Conservation (phyloP, 257 asterid species). For the Salvia hispanica region DNA sequence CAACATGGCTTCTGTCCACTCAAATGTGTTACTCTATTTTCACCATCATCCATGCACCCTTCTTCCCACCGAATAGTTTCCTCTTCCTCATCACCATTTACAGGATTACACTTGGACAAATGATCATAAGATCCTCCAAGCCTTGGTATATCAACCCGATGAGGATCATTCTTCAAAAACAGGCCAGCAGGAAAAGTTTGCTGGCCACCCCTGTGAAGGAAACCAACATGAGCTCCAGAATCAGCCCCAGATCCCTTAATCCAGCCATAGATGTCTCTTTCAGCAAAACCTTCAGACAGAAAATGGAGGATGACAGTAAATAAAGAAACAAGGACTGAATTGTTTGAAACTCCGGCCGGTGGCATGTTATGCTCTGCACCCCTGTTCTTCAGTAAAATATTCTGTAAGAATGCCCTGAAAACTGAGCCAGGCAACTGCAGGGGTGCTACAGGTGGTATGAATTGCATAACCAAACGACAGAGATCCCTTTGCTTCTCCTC, state of each 20-base stretch:
- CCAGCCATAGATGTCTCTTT: constrained; percentile 68
- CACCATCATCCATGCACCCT: constrained; percentile 86
- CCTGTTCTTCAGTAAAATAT: constrained; percentile 82
- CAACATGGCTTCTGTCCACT: constrained; percentile 86
- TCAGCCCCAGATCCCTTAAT: constrained; percentile 59
- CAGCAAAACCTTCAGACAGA: constrained; percentile 78
- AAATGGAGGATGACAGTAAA: constrained; percentile 84
- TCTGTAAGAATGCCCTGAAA: constrained; percentile 78
- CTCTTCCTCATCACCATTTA: constrained; percentile 55
- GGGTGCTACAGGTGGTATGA: constrained; percentile 77
- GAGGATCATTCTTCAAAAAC: constrained; percentile 83
- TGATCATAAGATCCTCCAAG: constrained; percentile 91
- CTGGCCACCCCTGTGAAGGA: constrained; percentile 91
- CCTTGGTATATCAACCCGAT: constrained; percentile 79
- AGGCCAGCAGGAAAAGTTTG: constrained; percentile 78
- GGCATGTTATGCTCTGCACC: constrained; percentile 92
- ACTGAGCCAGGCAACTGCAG: constrained; percentile 86
- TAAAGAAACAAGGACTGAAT: constrained; percentile 86
- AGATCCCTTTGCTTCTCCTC: constrained; percentile 96
- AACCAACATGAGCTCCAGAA: constrained; percentile 72
- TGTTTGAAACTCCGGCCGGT: constrained; percentile 93
- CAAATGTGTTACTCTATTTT: constrained; percentile 69
- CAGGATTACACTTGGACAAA: constrained; percentile 61
- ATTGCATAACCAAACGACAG: constrained; percentile 87
- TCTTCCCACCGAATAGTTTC: constrained; percentile 92